A percentile compares a stretch with the other conserved stretches of the same genome.
phyloP scores from a whole-genome alignment of 805 yeast species.

The Diddensiella caesifluorescens region DNA sequence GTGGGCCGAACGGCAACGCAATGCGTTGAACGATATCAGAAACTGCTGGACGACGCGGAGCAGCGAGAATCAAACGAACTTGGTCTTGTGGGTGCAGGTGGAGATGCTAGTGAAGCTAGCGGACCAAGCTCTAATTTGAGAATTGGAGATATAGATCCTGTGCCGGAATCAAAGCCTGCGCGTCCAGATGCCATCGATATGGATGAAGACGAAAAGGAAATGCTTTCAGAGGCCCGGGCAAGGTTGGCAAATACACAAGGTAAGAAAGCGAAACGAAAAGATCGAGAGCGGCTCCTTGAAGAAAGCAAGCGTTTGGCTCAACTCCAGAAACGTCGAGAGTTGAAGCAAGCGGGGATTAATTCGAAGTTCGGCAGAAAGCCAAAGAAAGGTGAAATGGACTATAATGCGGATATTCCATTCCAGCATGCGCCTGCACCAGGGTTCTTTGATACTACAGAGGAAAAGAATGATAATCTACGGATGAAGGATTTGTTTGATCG shows the following conservation, averaged over 20 bases:
- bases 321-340: conserved; percentile 57
- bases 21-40: conserved; percentile 80
- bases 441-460: conserved; percentile 61
- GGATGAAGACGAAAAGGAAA: conserved; percentile 85
- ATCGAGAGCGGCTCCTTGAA: conserved; percentile 73
- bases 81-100: conserved; percentile 47
- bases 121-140: conserved; percentile 36
- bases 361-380: conserved; percentile 39
- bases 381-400: conserved; percentile 63
- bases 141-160: conserved; percentile 57
- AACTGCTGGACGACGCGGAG: conserved; percentile 51
- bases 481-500: conserved; percentile 40
- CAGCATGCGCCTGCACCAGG: conserved; percentile 68
- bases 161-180: conserved; percentile 75
- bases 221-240: conserved; percentile 92
- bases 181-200: conserved; percentile 72
- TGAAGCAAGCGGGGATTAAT: conserved; percentile 26
- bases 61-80: conserved; percentile 33
- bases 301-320: conserved; percentile 73
- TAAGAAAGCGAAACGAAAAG: conserved; percentile 86
- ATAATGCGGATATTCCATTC: conserved; percentile 76
- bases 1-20: conserved; percentile 82
- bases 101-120: conserved; percentile 44
- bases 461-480: conserved; percentile 38
- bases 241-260: conserved; percentile 90